Base-by-base conservation (phyloP, 2,329 filamentous ascomycete genomes). In the Fusarium globosum region DNA sequence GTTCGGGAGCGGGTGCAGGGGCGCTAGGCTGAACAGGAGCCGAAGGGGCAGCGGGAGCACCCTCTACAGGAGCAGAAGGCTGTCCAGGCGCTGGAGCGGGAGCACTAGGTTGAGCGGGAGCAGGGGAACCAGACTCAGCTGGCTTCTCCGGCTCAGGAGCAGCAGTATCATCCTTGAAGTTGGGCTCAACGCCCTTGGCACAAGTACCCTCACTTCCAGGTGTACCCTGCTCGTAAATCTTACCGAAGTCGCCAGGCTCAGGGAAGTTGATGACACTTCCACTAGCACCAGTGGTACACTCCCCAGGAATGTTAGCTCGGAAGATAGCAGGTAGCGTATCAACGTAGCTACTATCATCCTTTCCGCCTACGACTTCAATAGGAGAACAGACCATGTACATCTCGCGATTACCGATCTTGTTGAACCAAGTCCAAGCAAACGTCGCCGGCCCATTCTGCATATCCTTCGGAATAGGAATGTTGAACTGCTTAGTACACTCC, bases 301-400 rank as follows among this genome's bases (percentile, higher is more conserved):
- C 66, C 6, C 76, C 77, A 6, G 76, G 73, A 42, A 79, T 75
- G 35, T 79, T 79, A 48, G 77, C 77, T 3, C 60, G 62, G 64
- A 79, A 79, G 13, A 77, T 46, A 15, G 66, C 38, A 21, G 77
- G 77, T 1, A 79, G 68, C 9, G 38, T 53, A 11, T 78, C 69
- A 2, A 72, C 65, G 26, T 75, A 79, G 1, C 53, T 26, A 12
- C 58, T 67, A 42, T 79, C 82, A 53, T 72, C 76, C 42, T 79
- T 78, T 35, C 82, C 81, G 18, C 82, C 81, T 42, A 81, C 81
- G 75, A 95, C 90, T 65, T 88, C 89, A 74, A 95, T 88, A 49
- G 88, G 86, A 3, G 93, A 93, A 79, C 94, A 96, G 82, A 94
- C 93, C 92, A 94, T 94, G 87, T 96, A 96, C 89, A 93, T 93